Conservation (phyloP, 345 rosid genomes). For the Luvunga scandens region DNA sequence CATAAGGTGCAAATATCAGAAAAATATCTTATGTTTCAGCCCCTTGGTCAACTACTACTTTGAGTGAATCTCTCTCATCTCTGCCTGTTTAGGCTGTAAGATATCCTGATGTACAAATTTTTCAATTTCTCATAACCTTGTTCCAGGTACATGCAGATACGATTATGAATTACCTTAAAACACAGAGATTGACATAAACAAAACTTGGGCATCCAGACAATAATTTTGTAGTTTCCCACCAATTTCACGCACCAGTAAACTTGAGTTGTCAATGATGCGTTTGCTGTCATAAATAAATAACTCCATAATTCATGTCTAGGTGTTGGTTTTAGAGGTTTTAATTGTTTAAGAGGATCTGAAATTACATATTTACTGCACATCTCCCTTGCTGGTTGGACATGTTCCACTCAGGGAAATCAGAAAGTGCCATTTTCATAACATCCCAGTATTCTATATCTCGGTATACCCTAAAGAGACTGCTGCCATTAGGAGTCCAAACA, state of each 20-base stretch:
- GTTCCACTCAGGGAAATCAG: conserved; percentile 84
- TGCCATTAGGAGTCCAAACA: conserved; percentile 69
- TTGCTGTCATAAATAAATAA: conserved; percentile 45
- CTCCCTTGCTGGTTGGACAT: conserved; percentile 75
- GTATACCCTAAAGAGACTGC: conserved; percentile 57
- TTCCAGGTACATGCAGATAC: not conserved
- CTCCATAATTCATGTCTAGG: conserved; percentile 48
- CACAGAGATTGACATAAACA: not conserved
- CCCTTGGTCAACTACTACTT: not conserved
- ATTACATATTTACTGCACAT: conserved; percentile 29
- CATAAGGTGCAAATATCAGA: not conserved
- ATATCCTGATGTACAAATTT: not conserved
- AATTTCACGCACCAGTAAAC: conserved; percentile 42
- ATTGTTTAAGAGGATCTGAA: conserved; percentile 41
- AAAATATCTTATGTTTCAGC: not conserved
- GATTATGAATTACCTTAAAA: not conserved
- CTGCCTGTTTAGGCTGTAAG: not conserved
- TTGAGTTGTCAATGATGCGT: conserved; percentile 38
- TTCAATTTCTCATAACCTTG: not conserved
- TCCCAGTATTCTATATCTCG: conserved; percentile 63
- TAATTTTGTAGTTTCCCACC: conserved; percentile 36
- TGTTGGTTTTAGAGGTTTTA: conserved; percentile 43
- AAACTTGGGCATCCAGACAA: not conserved
- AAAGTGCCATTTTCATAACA: conserved; percentile 50
- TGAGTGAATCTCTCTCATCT: not conserved